Evolutionary conservation across 768 basidiomycete species (phyloP), one percentile per base, ranked within the genome.

Genomic region (Termitomyces sp.): DNA sequence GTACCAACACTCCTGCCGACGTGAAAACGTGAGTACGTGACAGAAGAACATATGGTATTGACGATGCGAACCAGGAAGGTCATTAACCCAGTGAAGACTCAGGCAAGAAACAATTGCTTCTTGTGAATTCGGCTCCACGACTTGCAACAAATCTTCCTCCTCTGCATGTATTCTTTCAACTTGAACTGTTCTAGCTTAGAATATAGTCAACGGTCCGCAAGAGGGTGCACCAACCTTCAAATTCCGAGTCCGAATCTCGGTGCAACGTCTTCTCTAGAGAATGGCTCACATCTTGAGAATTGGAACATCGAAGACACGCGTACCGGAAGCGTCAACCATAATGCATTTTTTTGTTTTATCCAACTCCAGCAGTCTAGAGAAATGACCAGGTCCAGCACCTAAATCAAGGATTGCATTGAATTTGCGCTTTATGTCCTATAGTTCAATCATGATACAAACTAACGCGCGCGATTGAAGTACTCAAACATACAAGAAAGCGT

Each of bases 1-100:
- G 97, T 9, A 93, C 80, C 12, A 99, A 78, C 0, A 87, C 78
- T 7, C 93, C 95, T 95, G 20, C 5, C 53, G 15, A 52, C 6
- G 31, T 24, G 2, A 51, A 18, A 52, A 56, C 22, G 33, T 53
- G 49, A 50, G 54, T 48, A 36, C 57, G 37, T 47, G 31, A 57
- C 44, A 44, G 12, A 24, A 18, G 36, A 42, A 8, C 33, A 48
- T 22, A 57, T 44, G 51, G 44, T 54, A 22, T 42, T 51, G 22
- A 47, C 27, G 39, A 33, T 49, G 65, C 79, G 30, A 34, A 92
- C 95, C 94, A 61, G 95, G 96, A 6, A 99, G 81, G 74, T 99
- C 97, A 65, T 98, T 98, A 13, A 97, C 85, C 97, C 97, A 99
- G 62, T 99, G 97, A 45, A 98, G 78, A 65, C 87, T 89, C 4